Evolutionary conservation across 1,284 basidiomycete genomes (phyloP), one percentile per base, ranked within the genome.

Genomic region (Austroboletus novae-zelandiae): DNA sequence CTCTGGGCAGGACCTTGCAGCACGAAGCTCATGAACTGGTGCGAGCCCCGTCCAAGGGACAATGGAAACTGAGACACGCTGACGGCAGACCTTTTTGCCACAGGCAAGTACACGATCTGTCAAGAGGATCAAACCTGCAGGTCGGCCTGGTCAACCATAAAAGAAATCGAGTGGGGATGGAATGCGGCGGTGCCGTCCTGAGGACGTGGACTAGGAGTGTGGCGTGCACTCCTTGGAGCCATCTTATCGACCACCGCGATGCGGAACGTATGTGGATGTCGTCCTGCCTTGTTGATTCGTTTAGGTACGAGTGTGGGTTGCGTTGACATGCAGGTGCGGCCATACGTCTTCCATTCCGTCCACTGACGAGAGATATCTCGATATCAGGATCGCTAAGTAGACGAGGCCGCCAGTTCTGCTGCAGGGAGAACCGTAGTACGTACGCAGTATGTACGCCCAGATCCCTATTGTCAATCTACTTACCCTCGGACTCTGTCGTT

Each of bases 301-400:
- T 27, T 34, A 46, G 17, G 46, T 37, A 35, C 53, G 37, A 60
- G 45, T 57, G 47, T 47, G 60, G 44, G 44, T 29, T 29, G 53
- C 36, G n/a, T 36, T 45, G 45, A 47, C 47, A 41, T 44, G 52
- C 50, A 52, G 31, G 30, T 9, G 30, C 30, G 30, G 18, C 37
- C 34, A 36, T 39, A 45, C 39, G 40, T 39, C 61, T 63, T 65
- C 61, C 61, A 64, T 61, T 56, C 47, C 41, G 39, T 45, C 14
- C 9, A n/a, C 40, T 32, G 39, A 41, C 36, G 37, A 30, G 25
- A 25, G 36, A 40, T 50, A 57, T 61, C 54, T 50, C 32, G 32
- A 34, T 11, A n/a, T 34, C 32, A 23, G 20, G 20, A 23, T 23
- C 20, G 20, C 4, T 23, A 23, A 23, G 20, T 23, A 23, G 20